Base-by-base conservation (phyloP, 2,329 filamentous ascomycete genomes). In the Aureobasidium sp. region DNA sequence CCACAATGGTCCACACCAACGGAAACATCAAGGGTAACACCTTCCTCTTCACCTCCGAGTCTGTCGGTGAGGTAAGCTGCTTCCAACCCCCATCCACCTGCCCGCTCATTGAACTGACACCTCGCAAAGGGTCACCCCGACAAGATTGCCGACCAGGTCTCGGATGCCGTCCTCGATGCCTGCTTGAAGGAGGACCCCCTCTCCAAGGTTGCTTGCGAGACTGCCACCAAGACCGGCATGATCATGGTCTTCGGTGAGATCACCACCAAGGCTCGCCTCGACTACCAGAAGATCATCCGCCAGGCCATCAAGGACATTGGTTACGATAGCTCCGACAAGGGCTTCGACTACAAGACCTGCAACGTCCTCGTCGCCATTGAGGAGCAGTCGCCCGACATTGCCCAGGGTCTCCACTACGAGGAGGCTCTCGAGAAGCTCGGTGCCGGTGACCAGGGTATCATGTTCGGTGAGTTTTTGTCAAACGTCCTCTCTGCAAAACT, bases 291-390 rank as follows among this genome's bases (percentile, higher is more conserved):
- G 83, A 83, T 96, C 71, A 90, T 99, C 77, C 93, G 94, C 77
- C 79, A 86, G 66, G 85, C 92, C 75, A 91, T 99, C 85, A 93
- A 96, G 85, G 93, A 95, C 75, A 99, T 99, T 74, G 94, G 94
- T 71, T 99, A 97, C 80, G 94, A 99, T 80, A 85, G 88, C 78
- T 97, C 94, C 60, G 82, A 84, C 71, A 99, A 99, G 87, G 94
- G 94, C 65, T 99, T 99, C 79, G 94, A 99, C 82, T 96, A 96
- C 90, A 97, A 97, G 88, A 99, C 94, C 69, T 93, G 89, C 83
- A 97, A 96, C 82, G 85, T 99, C 73, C 86, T 97, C 70, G 92
- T 97, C 71, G 94, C 93, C 79, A 96, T 99, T 77, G 94, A 99
- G 87, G 86, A 99, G 81, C 94, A 99, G 81, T 97, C 93, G 63